Conservation (phyloP, 129 eudicot genomes). For the Scalesia atractyloides region DNA sequence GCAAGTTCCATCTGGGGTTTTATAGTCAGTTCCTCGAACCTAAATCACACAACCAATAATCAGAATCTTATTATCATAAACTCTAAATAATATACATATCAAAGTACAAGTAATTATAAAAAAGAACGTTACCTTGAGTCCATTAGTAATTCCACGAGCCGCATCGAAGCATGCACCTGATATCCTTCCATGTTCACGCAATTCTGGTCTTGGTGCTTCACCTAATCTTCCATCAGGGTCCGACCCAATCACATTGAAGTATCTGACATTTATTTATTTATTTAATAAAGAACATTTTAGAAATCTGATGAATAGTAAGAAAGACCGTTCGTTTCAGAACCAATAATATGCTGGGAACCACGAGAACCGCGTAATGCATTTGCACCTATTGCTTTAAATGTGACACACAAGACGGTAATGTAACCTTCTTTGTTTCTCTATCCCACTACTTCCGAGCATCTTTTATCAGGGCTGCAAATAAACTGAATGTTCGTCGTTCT, state of each 20-base stretch:
- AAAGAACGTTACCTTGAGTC: conserved; percentile 62
- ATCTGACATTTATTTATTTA: conserved; percentile 40
- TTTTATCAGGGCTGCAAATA: no score
- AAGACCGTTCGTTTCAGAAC: no score
- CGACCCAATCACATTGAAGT: conserved; percentile 94
- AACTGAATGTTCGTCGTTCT: no score
- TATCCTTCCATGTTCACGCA: conserved; percentile 92
- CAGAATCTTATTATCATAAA: neutral
- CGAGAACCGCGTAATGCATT: no score
- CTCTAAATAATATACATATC: neutral
- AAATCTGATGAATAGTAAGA: neutral
- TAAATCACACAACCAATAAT: conserved; percentile 23
- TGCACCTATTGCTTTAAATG: no score
- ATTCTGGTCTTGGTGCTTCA: conserved; percentile 89
- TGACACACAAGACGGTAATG: no score
- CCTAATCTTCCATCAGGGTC: conserved; percentile 97
- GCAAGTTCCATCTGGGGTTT: conserved; percentile 84
- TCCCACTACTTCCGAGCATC: no score
- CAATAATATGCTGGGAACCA: no score
- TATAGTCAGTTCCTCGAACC: conserved; percentile 93
- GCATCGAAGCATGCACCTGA: conserved; percentile 99
- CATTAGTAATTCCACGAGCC: conserved; percentile 77
- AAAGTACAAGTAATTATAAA: neutral
- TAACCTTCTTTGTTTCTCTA: no score
- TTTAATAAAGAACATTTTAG: neutral